Conservation (phyloP, 2,329 filamentous ascomycete genomes). For the Sclerotinia subarctica region DNA sequence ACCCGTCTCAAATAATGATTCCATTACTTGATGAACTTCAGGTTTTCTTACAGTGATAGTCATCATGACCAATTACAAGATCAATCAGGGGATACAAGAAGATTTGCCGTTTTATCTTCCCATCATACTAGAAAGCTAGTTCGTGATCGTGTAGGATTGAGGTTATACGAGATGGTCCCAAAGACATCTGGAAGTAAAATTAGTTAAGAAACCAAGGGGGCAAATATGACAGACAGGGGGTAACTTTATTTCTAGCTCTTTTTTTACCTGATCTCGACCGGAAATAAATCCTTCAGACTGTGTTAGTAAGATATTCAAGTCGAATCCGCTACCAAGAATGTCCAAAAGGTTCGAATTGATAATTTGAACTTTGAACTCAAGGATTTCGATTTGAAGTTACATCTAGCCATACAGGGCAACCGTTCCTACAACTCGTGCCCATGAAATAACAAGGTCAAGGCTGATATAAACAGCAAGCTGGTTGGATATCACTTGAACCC, state of each 20-base stretch:
- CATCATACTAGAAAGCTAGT: not conserved
- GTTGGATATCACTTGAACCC: not conserved
- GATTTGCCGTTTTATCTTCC: not conserved
- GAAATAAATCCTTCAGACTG: no score
- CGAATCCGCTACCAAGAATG: no score
- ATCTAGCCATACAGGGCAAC: not conserved
- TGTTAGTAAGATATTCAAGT: no score
- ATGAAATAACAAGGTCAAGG: not conserved
- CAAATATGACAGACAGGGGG: not conserved
- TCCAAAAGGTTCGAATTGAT: no score
- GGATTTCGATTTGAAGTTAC: no score
- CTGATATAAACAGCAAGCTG: not conserved
- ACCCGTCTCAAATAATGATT: not conserved
- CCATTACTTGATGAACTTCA: not conserved
- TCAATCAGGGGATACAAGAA: not conserved
- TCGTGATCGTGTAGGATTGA: not conserved
- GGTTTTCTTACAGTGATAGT: not conserved
- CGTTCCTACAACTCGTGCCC: not conserved
- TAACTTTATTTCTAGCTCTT: no score
- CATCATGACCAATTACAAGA: not conserved
- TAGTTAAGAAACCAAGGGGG: not conserved
- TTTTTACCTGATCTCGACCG: no score
- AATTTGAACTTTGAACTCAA: no score
- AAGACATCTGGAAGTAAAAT: not conserved
- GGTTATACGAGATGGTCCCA: not conserved